These are phyloP conservation scores for Monosporascus ibericus DNA, from an alignment of 2,329 filamentous ascomycete species.

Conservation along the genomic window DNA sequence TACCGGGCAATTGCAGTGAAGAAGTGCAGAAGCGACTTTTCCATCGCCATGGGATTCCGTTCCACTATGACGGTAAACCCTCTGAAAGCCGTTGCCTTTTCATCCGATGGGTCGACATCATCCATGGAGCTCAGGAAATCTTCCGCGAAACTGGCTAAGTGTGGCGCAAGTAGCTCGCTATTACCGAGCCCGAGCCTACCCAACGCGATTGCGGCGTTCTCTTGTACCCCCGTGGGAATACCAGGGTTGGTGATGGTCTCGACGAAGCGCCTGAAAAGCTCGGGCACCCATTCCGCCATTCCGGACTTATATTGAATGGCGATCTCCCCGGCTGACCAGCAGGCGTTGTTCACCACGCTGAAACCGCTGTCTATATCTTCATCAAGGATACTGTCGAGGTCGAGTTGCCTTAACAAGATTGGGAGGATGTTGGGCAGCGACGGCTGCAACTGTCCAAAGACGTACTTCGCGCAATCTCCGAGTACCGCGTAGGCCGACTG, in stretches of 20 bases:
- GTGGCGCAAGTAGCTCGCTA: slow-evolving; percentile 68
- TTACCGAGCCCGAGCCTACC: slow-evolving; percentile 81
- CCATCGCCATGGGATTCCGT: slow-evolving; percentile 86
- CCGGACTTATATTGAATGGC: slow-evolving; percentile 69
- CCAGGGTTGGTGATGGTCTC: slow-evolving; percentile 80
- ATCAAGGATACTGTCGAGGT: slow-evolving; percentile 68
- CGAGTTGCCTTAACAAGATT: slow-evolving; percentile 79
- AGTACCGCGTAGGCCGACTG: slow-evolving; percentile 94
- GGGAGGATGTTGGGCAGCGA: slow-evolving; percentile 70
- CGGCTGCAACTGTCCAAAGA: slow-evolving; percentile 74
- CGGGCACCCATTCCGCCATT: slow-evolving; percentile 71
- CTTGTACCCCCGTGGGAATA: slow-evolving; percentile 79
- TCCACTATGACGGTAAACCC: slow-evolving; percentile 83
- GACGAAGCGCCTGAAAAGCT: slow-evolving; percentile 70
- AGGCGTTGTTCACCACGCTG: slow-evolving; percentile 95
- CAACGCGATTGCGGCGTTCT: slow-evolving; percentile 91
- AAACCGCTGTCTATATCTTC: slow-evolving; percentile 81
- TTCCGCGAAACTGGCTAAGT: slow-evolving; percentile 72
- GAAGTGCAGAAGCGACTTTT: slow-evolving; percentile 74
- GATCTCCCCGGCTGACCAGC: slow-evolving; percentile 94
- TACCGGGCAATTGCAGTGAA: slow-evolving; percentile 80
- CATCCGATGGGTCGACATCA: slow-evolving; percentile 80
- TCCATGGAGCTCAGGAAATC: slow-evolving; percentile 78
- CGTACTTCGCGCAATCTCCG: slow-evolving; percentile 89
- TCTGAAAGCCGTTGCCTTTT: slow-evolving; percentile 89